Base-by-base conservation (phyloP, 2,329 filamentous ascomycete genomes). In the Aspergillus ochraceus region DNA sequence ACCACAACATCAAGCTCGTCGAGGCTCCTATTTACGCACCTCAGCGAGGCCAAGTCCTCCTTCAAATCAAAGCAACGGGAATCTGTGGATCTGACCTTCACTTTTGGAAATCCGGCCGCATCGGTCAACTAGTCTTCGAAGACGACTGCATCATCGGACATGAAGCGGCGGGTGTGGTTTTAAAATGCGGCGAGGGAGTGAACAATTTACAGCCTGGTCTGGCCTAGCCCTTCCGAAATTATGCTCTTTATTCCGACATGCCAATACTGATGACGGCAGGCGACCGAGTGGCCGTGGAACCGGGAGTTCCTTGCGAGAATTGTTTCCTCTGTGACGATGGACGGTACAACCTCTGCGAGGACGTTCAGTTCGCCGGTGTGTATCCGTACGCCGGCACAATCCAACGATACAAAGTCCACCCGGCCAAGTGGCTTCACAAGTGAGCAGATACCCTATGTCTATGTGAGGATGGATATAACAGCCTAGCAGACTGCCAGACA, bases 71-170 rank as follows among this genome's bases (percentile, higher is more conserved):
- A 69, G 81, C 82, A 1, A 88, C 86, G 3, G 86, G 86, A 47
- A 85, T 89, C 45, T 89, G 87, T 73, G 86, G 87, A 80, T 89
- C 86, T 0, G 87, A 90, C 66, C 83, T 90, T 63, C 87, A 90
- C 70, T 87, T 89, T 65, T 90, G 87, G 87, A 86, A 86, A 66
- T 77, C 80, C 0, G 88, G 88, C 24, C 76, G 81, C 12, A 90
- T 90, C 67, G 88, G 88, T 2, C 80, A 82, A 2, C 78, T 90
- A 1, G 80, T 85, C 1, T 83, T 90, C 14, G 81, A 86, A 59
- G 83, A 83, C 20, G 85, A 88, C 64, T 87, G 85, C 66, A 87
- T 88, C 55, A 80, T 89, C 51, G 86, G 87, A 22, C 87, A 89
- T 63, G 87, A 90, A 72, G 85, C 83, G 4, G 82, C 86, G 11